Conservation (phyloP, 1,284 basidiomycete genomes). For the Malassezia vespertilionis region DNA sequence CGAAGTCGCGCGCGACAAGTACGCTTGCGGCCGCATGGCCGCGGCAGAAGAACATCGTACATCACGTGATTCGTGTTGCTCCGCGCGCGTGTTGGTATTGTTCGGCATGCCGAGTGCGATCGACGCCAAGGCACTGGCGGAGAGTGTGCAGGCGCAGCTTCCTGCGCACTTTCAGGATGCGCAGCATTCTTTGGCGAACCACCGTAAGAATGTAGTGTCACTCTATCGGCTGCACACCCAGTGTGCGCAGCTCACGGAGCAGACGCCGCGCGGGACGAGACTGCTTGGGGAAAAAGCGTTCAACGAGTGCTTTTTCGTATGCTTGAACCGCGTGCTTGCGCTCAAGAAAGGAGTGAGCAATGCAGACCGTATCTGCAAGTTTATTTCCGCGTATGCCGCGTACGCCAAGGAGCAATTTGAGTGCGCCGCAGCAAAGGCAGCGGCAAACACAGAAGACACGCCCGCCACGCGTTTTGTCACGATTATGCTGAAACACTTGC, state of each 20-base stretch:
- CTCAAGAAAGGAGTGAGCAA: conserved; percentile 72
- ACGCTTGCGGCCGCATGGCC: conserved; percentile 40
- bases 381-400: conserved; percentile 69
- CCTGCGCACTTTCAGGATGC: conserved; percentile 60
- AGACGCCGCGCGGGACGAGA: conserved; percentile 53
- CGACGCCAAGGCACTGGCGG: neutral
- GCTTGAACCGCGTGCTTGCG: conserved; percentile 61
- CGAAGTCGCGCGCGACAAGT: conserved; percentile 68
- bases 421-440: conserved; percentile 37
- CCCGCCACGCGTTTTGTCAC: conserved; percentile 63
- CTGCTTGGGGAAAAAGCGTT: conserved; percentile 72
- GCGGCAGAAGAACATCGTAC: neutral
- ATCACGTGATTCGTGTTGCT: neutral
- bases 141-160: conserved; percentile 12
- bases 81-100: neutral
- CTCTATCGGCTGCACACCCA: conserved; percentile 70
- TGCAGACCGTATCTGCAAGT: conserved; percentile 74
- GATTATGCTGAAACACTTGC: conserved; percentile 61
- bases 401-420: conserved; percentile 48
- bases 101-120: neutral
- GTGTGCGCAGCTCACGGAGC: conserved; percentile 56
- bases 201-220: conserved; percentile 78
- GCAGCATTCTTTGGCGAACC: conserved; percentile 70
- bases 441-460: conserved; percentile 57
- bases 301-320: conserved; percentile 54